Conservation (phyloP, 2,329 filamentous ascomycete genomes). For the Botrytis fabae region DNA sequence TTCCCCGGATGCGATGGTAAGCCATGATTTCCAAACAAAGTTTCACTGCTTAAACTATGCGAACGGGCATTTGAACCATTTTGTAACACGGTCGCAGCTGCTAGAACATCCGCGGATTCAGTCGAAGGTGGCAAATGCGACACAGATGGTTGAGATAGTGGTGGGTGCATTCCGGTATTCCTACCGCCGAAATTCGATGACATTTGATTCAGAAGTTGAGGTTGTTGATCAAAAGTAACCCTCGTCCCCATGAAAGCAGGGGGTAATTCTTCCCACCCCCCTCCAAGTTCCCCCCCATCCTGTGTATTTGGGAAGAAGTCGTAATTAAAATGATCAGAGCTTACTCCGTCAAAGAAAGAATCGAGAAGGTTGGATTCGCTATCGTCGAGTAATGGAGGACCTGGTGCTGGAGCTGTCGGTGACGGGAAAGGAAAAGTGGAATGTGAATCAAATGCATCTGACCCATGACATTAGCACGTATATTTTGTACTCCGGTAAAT, state of each 20-base stretch:
- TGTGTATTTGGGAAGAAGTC: slow-evolving; percentile 47
- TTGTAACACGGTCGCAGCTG: slow-evolving; percentile 57
- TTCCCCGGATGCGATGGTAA: slow-evolving; percentile 25
- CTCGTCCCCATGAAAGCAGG: slow-evolving; percentile 66
- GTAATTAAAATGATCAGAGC: slow-evolving; percentile 51
- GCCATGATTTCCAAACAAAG: slow-evolving; percentile 30
- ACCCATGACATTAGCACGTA: slow-evolving; percentile 8
- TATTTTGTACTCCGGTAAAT: not conserved
- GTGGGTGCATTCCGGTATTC: slow-evolving; percentile 26
- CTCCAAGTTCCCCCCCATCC: slow-evolving; percentile 51
- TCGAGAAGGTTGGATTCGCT: slow-evolving; percentile 60
- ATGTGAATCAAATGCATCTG: slow-evolving; percentile 49
- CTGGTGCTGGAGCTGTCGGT: slow-evolving; percentile 62
- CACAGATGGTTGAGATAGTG: slow-evolving; percentile 11
- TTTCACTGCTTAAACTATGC: slow-evolving; percentile 37
- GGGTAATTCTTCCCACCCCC: slow-evolving; percentile 59
- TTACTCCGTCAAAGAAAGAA: slow-evolving; percentile 57
- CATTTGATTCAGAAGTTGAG: slow-evolving; percentile 30
- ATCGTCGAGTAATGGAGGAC: slow-evolving; percentile 65
- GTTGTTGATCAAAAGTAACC: slow-evolving; percentile 58
- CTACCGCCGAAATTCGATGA: slow-evolving; percentile 30
- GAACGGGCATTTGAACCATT: slow-evolving; percentile 42
- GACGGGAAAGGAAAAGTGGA: slow-evolving; percentile 50
- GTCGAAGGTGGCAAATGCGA: slow-evolving; percentile 31
- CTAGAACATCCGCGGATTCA: slow-evolving; percentile 56